Base-by-base conservation (phyloP, 495 filamentous ascomycete species). In the Chlorociboria aeruginascens region DNA sequence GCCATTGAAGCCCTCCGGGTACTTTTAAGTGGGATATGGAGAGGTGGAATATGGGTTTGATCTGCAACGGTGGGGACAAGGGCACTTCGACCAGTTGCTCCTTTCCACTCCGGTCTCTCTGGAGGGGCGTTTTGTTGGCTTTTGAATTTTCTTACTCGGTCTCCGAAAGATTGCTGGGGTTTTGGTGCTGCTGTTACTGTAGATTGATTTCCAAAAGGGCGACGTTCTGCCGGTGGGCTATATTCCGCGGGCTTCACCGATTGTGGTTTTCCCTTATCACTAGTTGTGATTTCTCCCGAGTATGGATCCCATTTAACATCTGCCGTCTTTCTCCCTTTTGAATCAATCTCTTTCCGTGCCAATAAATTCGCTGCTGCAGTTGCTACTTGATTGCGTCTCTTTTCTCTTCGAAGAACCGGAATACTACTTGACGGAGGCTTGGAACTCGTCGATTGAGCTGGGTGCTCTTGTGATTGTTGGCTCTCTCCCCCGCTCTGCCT, bases 61-160 rank as follows among this genome's bases (percentile, higher is more conserved):
- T 74, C 73, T 41, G 47, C 62, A 6, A 74, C 66, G 7, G 70
- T 68, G 8, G 69, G 62, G 32, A 76, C 69, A 13, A 76, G 50
- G 3, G 68, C 58, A 33, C 62, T 64, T 46, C 72, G 65, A 3
- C 73, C 73, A 49, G 69, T 76, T 33, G 73, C 68, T 7, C 73
- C 73, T 46, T 66, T 63, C 73, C 73, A 76, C 50, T 65, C 66
- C 6, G 73, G 73, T n/a, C 66, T 52, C 14, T 54, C 57, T 13
- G 33, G 35, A n/a, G 51, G 50, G 9, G 33, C 40, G 11, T 17
- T 29, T 35, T 28, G 49, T 36, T 46, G 59, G 30, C 45, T 46
- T 45, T 57, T 64, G 12, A 66, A 58, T 46, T 70, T 67, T 41
- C 69, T 66, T 48, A 74, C 59, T 6, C 70, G 60, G 32, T 75